phyloP scores from a whole-genome alignment of 306 rosid genomes.

The Cucumis cinereus region DNA sequence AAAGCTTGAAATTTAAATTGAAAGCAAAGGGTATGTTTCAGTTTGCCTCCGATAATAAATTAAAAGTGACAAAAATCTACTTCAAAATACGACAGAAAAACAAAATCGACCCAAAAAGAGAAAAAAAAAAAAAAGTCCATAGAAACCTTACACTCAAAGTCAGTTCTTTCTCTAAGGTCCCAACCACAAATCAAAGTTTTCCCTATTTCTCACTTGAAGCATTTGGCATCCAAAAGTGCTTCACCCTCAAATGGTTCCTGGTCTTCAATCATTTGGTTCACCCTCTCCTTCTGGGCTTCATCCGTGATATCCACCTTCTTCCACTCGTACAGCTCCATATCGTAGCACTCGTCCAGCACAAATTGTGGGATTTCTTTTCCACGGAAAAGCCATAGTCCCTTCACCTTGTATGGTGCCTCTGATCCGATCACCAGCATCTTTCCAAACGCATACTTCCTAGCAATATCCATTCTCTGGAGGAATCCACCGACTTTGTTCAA shows the following conservation, averaged over 20 bases:
- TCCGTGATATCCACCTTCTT: constrained; percentile 60
- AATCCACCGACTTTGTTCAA: constrained; percentile 77
- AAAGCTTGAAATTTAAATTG: background rate
- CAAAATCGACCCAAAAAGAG: background rate
- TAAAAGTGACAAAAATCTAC: background rate
- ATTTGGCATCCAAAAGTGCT: constrained; percentile 70
- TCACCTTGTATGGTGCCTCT: constrained; percentile 67
- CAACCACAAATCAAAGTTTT: constrained; percentile 6
- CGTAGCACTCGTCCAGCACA: constrained; percentile 73
- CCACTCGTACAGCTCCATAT: constrained; percentile 87
- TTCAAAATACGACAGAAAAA: background rate
- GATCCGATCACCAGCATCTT: constrained; percentile 83
- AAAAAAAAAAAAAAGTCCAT: background rate
- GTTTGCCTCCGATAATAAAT: background rate
- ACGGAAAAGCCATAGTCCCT: constrained; percentile 92
- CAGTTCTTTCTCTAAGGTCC: background rate
- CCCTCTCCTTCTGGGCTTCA: constrained; percentile 73
- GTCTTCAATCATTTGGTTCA: constrained; percentile 71
- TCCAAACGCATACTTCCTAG: constrained; percentile 79
- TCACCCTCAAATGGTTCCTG: constrained; percentile 77
- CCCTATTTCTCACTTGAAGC: constrained; percentile 47
- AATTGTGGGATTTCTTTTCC: constrained; percentile 69
- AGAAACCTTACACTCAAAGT: background rate
- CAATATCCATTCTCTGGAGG: constrained; percentile 82
- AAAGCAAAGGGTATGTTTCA: background rate